Conservation (phyloP, 495 filamentous ascomycete genomes). For the Clavariopsis aquatica region DNA sequence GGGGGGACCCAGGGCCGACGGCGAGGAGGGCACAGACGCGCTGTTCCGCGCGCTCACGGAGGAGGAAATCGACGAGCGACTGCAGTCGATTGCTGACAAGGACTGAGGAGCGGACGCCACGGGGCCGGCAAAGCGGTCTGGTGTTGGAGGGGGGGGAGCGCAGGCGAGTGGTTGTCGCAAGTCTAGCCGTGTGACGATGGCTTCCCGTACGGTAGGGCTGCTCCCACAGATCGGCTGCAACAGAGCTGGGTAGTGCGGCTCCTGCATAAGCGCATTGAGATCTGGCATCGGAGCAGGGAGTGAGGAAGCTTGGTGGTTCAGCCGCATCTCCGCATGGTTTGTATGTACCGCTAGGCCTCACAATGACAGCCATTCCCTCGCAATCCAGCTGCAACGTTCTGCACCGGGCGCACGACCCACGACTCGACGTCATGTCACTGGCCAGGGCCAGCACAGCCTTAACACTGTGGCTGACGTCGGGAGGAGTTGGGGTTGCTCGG, state of each 20-base stretch:
- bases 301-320: slow-evolving; percentile 23
- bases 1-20: slow-evolving; percentile 75
- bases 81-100: slow-evolving; percentile 98
- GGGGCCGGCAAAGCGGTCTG: slow-evolving; percentile 9
- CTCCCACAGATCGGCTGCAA: slow-evolving; percentile 10
- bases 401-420: not conserved
- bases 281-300: slow-evolving; percentile 16
- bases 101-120: slow-evolving; percentile 59
- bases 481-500: slow-evolving; percentile 12
- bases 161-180: not conserved
- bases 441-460: slow-evolving; percentile 36
- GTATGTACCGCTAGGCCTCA: slow-evolving; percentile 36
- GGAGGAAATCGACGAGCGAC: slow-evolving; percentile 95
- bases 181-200: not conserved
- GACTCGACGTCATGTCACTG: slow-evolving; percentile 23
- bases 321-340: slow-evolving; percentile 32
- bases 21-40: slow-evolving; percentile 73
- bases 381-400: slow-evolving; percentile 25
- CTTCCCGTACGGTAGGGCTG: slow-evolving; percentile 15
- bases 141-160: slow-evolving; percentile 13
- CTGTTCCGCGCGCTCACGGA: slow-evolving; percentile 87
- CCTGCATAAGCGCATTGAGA: slow-evolving; percentile 36
- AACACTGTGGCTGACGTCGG: slow-evolving; percentile 35
- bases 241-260: slow-evolving; percentile 17
- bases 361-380: slow-evolving; percentile 36